These are phyloP conservation scores for Brassica balearica DNA, from an alignment of 441 rosid genomes.

Conservation along the genomic window DNA sequence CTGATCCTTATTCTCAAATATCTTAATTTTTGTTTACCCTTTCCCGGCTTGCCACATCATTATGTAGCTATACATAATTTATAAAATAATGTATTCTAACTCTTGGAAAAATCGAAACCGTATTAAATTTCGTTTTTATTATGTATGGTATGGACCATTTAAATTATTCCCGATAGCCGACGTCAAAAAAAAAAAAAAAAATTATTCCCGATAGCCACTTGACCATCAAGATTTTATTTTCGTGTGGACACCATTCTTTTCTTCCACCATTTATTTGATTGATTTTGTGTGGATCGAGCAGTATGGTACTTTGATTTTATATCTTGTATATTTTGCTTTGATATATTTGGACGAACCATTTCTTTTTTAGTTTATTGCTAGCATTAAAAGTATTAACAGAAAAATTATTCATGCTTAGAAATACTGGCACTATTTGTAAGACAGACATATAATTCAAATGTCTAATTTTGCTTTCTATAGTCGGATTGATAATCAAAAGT, in stretches of 20 bases:
- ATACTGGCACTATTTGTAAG: background rate
- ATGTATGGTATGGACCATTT: slow-evolving; percentile 12
- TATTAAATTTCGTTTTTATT: slow-evolving; percentile 23
- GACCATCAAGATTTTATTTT: background rate
- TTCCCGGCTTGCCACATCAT: background rate
- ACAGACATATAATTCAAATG: background rate
- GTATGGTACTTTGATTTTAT: background rate
- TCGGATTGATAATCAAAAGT: background rate
- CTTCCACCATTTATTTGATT: background rate
- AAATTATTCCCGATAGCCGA: too few species aligned
- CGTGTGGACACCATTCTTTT: slow-evolving; percentile 11
- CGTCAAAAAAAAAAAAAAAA: too few species aligned
- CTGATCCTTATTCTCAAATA: background rate
- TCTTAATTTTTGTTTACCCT: background rate
- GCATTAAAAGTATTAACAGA: background rate
- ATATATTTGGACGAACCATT: background rate
- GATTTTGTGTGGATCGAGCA: slow-evolving; percentile 9
- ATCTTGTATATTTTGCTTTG: background rate
- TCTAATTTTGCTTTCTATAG: background rate
- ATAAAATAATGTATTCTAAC: background rate
- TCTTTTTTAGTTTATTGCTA: slow-evolving; percentile 5
- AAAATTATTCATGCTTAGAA: slow-evolving; percentile 1
- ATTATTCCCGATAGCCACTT: background rate
- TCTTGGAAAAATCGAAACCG: slow-evolving; percentile 23
- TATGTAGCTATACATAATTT: background rate